phyloP scores from a whole-genome alignment of 345 rosid genomes.

The Ailanthus altissimus region DNA sequence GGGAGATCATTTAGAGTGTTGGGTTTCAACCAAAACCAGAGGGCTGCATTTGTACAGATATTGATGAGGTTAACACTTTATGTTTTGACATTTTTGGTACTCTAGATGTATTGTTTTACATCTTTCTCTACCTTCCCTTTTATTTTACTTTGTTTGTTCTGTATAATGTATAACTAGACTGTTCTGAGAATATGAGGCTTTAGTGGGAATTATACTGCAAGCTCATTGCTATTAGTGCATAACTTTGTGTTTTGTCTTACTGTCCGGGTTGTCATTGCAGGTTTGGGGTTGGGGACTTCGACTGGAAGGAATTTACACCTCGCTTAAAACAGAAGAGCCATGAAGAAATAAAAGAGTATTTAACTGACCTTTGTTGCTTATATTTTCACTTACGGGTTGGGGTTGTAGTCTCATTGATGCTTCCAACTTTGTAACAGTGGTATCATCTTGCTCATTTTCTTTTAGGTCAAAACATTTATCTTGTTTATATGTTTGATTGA shows the following conservation, averaged over 20 bases:
- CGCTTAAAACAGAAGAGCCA: slow-evolving; percentile 92
- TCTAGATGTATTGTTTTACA: background rate
- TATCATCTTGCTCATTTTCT: slow-evolving; percentile 9
- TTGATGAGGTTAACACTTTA: slow-evolving; percentile 69
- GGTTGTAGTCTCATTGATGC: slow-evolving; percentile 8
- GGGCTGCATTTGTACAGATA: slow-evolving; percentile 91
- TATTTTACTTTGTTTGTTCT: background rate
- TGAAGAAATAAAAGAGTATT: slow-evolving; percentile 83
- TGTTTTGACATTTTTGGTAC: slow-evolving; percentile 5
- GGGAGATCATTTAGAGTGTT: slow-evolving; percentile 91
- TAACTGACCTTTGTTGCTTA: slow-evolving; percentile 24
- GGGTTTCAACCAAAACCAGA: slow-evolving; percentile 92
- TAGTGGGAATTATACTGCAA: background rate
- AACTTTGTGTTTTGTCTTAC: slow-evolving; percentile 22
- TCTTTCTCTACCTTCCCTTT: background rate
- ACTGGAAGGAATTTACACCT: slow-evolving; percentile 84
- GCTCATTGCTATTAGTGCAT: slow-evolving; percentile 4
- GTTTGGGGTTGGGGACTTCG: slow-evolving; percentile 85
- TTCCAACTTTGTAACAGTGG: background rate
- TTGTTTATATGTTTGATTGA: background rate
- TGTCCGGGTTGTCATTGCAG: slow-evolving; percentile 42
- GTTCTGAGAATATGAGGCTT: slow-evolving; percentile 20
- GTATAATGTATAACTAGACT: background rate
- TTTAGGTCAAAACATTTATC: background rate
- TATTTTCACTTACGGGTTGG: slow-evolving; percentile 9